phyloP scores from a whole-genome alignment of 208 protist genomes.

The Herpetomonas samuelpessoai region DNA sequence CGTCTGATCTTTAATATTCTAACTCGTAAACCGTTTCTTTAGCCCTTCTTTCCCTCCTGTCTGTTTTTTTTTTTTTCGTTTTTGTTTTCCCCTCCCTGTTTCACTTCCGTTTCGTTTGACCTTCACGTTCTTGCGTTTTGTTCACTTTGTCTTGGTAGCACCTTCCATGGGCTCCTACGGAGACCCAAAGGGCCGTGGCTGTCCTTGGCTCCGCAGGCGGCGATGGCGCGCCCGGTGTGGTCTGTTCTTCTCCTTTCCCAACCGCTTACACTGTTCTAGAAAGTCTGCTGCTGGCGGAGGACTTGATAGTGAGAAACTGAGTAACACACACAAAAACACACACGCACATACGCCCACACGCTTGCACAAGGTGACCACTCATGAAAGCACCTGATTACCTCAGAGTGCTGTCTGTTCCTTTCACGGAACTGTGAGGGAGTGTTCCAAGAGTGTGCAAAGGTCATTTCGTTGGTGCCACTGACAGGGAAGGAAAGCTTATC shows the following conservation, averaged over 20 bases:
- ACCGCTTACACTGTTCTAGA: no score
- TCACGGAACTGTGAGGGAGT: background rate
- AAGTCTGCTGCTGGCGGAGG: no score
- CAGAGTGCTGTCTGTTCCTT: background rate
- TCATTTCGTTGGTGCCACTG: constrained; percentile 7
- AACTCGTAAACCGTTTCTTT: background rate
- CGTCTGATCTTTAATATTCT: background rate
- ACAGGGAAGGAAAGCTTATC: background rate
- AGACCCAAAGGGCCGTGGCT: no score
- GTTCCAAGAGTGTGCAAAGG: background rate
- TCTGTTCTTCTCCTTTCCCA: no score
- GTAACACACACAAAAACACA: no score
- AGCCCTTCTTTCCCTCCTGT: background rate
- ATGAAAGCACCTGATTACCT: background rate
- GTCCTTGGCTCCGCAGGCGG: no score
- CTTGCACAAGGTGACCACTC: background rate
- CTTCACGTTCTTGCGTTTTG: background rate
- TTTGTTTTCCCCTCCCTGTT: background rate
- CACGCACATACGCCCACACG: background rate
- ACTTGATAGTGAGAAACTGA: no score
- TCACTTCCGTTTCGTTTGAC: background rate
- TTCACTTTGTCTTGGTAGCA: constrained; percentile 6
- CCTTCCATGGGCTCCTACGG: no score
- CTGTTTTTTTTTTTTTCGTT: constrained; percentile 10
- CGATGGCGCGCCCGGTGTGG: no score